Percentiles rank a stretch among this genome's conserved stretches.
phyloP scores from a whole-genome alignment of 805 yeast species.

The Wickerhamomyces sydowiorum region DNA sequence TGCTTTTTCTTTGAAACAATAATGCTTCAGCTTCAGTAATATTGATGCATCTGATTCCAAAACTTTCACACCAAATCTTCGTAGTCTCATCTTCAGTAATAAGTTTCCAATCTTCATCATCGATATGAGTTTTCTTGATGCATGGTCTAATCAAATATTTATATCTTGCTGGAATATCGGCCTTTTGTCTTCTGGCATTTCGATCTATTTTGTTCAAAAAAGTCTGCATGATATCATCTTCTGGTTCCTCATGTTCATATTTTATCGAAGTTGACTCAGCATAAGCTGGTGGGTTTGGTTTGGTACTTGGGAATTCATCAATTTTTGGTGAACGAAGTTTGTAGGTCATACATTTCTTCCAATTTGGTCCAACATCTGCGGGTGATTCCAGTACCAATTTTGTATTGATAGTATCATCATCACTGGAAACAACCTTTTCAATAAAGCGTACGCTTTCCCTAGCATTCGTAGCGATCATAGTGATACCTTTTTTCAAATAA shows the following conservation, averaged over 20 bases:
- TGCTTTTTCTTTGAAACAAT: conserved; percentile 11
- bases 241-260: conserved; percentile 3
- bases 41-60: conserved; percentile 46
- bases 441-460: conserved; percentile 59
- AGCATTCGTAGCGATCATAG: conserved; percentile 57
- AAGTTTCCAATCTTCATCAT: conserved; percentile 44
- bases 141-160: conserved; percentile 53
- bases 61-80: conserved; percentile 47
- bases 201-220: conserved; percentile 5
- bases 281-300: conserved; percentile 9
- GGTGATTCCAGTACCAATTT: conserved; percentile 33
- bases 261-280: conserved; percentile 1
- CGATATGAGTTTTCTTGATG: conserved; percentile 42
- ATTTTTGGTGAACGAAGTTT: conserved; percentile 40
- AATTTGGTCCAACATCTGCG: conserved; percentile 40
- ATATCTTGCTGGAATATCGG: conserved; percentile 47
- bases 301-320: conserved; percentile 43
- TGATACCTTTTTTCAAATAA: conserved; percentile 46
- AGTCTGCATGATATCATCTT: background rate
- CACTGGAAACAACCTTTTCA: conserved; percentile 31
- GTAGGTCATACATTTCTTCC: conserved; percentile 43
- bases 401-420: conserved; percentile 14
- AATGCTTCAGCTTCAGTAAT: conserved; percentile 42
- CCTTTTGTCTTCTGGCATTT: conserved; percentile 18
- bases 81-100: conserved; percentile 57